Conservation (phyloP, 768 basidiomycete genomes). For the Lactifluus piperatus region DNA sequence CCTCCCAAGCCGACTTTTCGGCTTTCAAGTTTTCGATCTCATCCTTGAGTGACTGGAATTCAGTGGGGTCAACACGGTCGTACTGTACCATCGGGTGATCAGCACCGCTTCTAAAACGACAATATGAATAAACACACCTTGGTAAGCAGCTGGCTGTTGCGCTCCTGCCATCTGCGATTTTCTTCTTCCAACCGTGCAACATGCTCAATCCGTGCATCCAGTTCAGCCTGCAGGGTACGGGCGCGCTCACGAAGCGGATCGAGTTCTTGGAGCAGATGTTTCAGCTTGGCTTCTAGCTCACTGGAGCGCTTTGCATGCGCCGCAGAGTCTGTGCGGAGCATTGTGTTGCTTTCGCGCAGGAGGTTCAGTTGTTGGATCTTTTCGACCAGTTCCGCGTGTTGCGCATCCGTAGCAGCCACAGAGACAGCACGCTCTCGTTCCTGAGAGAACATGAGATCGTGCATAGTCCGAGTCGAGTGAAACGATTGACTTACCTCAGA, state of each 20-base stretch:
- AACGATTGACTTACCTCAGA: conserved; percentile 46
- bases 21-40: conserved; percentile 44
- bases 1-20: conserved; percentile 22
- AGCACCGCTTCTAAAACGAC: neutral
- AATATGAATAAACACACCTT: conserved; percentile 44
- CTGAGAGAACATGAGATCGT: conserved; percentile 29
- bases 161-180: conserved; percentile 74
- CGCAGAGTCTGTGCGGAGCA: conserved; percentile 70
- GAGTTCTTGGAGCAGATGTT: conserved; percentile 48
- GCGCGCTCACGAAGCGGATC: conserved; percentile 70
- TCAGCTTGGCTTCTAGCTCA: conserved; percentile 58
- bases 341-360: conserved; percentile 81
- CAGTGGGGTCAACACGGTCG: conserved; percentile 82
- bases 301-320: conserved; percentile 57
- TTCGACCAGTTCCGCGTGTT: conserved; percentile 79
- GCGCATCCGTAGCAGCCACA: conserved; percentile 59
- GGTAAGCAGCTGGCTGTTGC: conserved; percentile 69
- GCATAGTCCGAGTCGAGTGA: neutral
- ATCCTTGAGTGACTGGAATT: conserved; percentile 70
- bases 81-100: conserved; percentile 42
- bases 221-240: conserved; percentile 57
- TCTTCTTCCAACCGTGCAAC: conserved; percentile 67
- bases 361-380: conserved; percentile 82
- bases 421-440: conserved; percentile 76
- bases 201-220: conserved; percentile 61